A percentile compares a stretch with the other conserved stretches of the same genome.
Conservation (phyloP, 169 alveolate genomes). For the Theileria annulata region DNA sequence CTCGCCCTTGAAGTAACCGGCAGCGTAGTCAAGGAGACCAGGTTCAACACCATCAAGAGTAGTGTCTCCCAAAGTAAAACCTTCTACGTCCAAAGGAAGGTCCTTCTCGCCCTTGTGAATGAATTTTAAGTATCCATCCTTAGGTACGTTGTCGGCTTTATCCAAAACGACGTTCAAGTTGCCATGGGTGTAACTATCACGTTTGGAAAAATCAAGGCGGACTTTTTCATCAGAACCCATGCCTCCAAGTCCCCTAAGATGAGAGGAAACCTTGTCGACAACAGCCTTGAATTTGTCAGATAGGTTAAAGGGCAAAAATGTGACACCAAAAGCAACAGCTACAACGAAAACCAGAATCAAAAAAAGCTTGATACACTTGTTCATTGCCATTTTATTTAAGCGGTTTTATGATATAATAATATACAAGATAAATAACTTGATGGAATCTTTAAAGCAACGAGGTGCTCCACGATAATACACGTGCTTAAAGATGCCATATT, state of each 20-base stretch:
- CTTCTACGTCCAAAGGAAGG: not conserved
- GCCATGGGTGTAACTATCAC: not conserved
- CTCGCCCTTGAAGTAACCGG: slow-evolving; percentile 18
- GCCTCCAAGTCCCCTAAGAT: not conserved
- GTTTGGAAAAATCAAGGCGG: not conserved
- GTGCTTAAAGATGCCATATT: too few species aligned
- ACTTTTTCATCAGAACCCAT: not conserved
- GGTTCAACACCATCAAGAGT: not conserved
- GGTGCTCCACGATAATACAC: not conserved
- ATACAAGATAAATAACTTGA: too few species aligned
- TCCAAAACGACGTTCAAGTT: not conserved
- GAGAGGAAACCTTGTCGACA: not conserved
- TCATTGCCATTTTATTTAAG: not conserved
- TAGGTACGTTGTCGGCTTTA: slow-evolving; percentile 6
- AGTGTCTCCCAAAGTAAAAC: not conserved
- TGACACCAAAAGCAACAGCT: not conserved
- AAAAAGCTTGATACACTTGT: slow-evolving; percentile 1
- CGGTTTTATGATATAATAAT: not conserved
- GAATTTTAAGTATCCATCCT: not conserved
- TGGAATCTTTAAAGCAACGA: slow-evolving; percentile 1
- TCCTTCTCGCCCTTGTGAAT: slow-evolving; percentile 7
- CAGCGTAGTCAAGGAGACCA: slow-evolving; percentile 12
- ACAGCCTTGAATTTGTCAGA: not conserved
- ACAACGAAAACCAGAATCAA: not conserved
- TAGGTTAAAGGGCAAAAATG: slow-evolving; percentile 1